A percentile compares a stretch with the other conserved stretches of the same genome.
phyloP scores from a whole-genome alignment of 2,329 filamentous ascomycete species.

The Scedosporium aurantiacum region DNA sequence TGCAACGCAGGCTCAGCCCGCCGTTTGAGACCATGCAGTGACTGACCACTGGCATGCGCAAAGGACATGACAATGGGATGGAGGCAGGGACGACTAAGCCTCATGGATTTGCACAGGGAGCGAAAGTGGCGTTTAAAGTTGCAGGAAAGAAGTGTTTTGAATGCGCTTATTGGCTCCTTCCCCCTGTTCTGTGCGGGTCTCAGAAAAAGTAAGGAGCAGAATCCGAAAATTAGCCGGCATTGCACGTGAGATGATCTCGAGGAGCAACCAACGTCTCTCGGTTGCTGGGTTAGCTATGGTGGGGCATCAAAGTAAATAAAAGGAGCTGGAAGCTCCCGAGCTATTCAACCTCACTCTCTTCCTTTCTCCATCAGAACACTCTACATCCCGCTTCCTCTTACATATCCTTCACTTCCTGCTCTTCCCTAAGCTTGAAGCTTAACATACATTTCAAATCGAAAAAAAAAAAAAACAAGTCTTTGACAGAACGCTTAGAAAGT shows the following conservation, averaged over 20 bases:
- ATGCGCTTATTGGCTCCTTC: not conserved
- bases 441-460: constrained; percentile 11
- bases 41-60: constrained; percentile 8
- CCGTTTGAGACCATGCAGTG: not conserved
- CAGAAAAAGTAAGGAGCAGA: not conserved
- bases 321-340: constrained; percentile 11
- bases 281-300: constrained; percentile 14
- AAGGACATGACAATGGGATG: constrained; percentile 17
- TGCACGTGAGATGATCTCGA: constrained; percentile 14
- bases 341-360: constrained; percentile 13
- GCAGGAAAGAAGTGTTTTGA: not conserved
- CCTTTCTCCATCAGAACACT: constrained; percentile 12
- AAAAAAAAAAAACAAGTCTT: too few relatives aligned
- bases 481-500: constrained; percentile 24
- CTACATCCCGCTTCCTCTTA: constrained; percentile 10
- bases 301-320: constrained; percentile 35
- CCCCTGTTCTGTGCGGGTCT: not conserved
- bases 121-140: constrained; percentile 2
- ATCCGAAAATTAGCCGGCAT: not conserved
- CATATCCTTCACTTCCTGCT: constrained; percentile 6
- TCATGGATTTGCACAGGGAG: not conserved
- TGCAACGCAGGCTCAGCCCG: not conserved
- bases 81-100: constrained; percentile 5
- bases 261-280: constrained; percentile 1
- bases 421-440: constrained; percentile 13